phyloP scores from a whole-genome alignment of 2,329 filamentous ascomycete species.

The Botrytis hyacinthi region DNA sequence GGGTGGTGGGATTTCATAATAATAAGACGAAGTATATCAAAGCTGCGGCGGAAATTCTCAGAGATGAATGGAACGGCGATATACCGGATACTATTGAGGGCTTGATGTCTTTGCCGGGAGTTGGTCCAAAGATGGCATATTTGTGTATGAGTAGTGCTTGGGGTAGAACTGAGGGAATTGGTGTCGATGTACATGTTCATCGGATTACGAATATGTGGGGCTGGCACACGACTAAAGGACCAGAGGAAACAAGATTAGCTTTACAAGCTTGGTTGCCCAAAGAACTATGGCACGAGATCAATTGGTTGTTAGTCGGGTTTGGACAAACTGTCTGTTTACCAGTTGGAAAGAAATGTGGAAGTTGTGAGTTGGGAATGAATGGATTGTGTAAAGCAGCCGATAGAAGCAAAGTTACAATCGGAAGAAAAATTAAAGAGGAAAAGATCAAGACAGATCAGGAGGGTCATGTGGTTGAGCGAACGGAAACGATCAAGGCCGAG shows the following conservation, averaged over 20 bases:
- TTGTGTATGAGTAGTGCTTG: conserved; percentile 68
- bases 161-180: conserved; percentile 55
- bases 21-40: conserved; percentile 74
- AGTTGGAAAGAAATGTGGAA: conserved; percentile 69
- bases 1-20: conserved; percentile 71
- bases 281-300: conserved; percentile 73
- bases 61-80: conserved; percentile 58
- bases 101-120: conserved; percentile 62
- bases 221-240: conserved; percentile 63
- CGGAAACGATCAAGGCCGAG: conserved; percentile 40
- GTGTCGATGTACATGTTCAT: conserved; percentile 72
- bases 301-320: conserved; percentile 69
- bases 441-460: conserved; percentile 39
- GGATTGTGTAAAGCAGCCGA: conserved; percentile 76
- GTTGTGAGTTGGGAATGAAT: conserved; percentile 74
- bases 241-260: conserved; percentile 63
- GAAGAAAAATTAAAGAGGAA: conserved; percentile 51
- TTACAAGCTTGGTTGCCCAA: conserved; percentile 66
- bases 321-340: conserved; percentile 70
- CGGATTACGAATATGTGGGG: conserved; percentile 74
- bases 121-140: conserved; percentile 75
- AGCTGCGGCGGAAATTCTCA: conserved; percentile 58
- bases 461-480: conserved; percentile 36
- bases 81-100: conserved; percentile 66
- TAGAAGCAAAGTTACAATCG: conserved; percentile 58